phyloP scores from a whole-genome alignment of 2,329 filamentous ascomycete genomes.

The Hymenotorrendiella dingleyae region DNA sequence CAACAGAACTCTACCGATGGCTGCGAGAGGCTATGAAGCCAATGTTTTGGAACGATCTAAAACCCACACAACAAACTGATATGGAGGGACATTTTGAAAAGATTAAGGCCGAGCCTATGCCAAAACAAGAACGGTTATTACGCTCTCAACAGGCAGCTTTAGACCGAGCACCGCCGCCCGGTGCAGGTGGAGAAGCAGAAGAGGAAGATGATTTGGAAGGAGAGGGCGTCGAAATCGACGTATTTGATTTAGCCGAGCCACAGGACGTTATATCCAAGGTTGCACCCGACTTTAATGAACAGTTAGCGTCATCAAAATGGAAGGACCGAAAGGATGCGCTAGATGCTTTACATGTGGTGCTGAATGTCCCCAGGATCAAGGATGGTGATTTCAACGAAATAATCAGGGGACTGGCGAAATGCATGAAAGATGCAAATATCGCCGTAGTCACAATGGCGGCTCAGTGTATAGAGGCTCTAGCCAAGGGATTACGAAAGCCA shows the following conservation, averaged over 20 bases:
- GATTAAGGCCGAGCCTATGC: conserved; percentile 76
- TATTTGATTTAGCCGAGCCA: conserved; percentile 75
- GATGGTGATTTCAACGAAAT: conserved; percentile 85
- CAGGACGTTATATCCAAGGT: conserved; percentile 81
- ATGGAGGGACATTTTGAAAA: conserved; percentile 92
- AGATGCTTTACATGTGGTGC: conserved; percentile 67
- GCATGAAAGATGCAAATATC: conserved; percentile 98
- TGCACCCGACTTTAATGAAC: conserved; percentile 75
- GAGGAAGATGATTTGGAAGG: conserved; percentile 53
- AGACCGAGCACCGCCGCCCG: conserved; percentile 59
- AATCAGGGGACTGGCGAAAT: conserved; percentile 78
- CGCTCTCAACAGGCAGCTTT: conserved; percentile 83
- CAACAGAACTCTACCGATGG: conserved; percentile 95
- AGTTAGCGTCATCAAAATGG: conserved; percentile 88
- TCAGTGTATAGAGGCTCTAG: conserved; percentile 84
- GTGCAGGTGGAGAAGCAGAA: conserved; percentile 50
- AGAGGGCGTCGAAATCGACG: conserved; percentile 65
- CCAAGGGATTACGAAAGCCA: conserved; percentile 71
- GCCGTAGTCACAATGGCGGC: conserved; percentile 89
- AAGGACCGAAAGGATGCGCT: conserved; percentile 95
- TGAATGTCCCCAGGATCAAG: conserved; percentile 88
- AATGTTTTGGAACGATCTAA: conserved; percentile 93
- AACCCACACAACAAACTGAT: conserved; percentile 91
- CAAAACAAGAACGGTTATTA: conserved; percentile 85
- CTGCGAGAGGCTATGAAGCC: conserved; percentile 96